Percentiles rank a stretch among this genome's conserved stretches.
Conservation (phyloP, 805 yeast species). For the Candida rishiriensis region DNA sequence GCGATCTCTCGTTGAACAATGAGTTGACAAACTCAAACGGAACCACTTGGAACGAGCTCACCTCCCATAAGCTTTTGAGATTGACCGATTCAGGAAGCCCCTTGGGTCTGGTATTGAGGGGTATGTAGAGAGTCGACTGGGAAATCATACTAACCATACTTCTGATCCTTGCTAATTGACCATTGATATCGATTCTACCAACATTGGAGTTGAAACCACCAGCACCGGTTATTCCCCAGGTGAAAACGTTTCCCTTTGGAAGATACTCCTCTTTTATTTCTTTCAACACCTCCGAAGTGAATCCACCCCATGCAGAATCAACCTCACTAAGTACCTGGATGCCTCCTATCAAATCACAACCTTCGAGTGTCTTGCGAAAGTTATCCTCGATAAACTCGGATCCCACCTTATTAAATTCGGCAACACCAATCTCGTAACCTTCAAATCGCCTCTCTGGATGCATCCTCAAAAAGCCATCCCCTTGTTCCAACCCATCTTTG, state of each 20-base stretch:
- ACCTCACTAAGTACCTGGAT: conserved; percentile 64
- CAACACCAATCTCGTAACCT: conserved; percentile 50
- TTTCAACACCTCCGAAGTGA: conserved; percentile 46
- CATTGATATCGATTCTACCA: conserved; percentile 4
- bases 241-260: conserved; percentile 41
- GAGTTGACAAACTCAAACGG: conserved; percentile 43
- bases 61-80: conserved; percentile 39
- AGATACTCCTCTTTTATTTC: conserved; percentile 67
- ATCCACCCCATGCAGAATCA: conserved; percentile 85
- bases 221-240: conserved; percentile 38
- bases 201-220: neutral
- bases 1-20: conserved; percentile 34
- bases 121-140: conserved; percentile 52
- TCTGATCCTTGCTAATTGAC: conserved; percentile 38
- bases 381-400: conserved; percentile 52
- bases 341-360: conserved; percentile 72
- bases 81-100: conserved; percentile 21
- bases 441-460: conserved; percentile 38
- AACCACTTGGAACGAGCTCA: conserved; percentile 33
- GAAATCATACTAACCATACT: conserved; percentile 42
- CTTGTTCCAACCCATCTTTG: neutral
- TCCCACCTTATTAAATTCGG: conserved; percentile 46
- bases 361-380: conserved; percentile 63
- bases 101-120: conserved; percentile 34
- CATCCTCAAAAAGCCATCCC: conserved; percentile 16